Base-by-base conservation (phyloP, 306 rosid genomes). In the Pachyrhizus erosus region DNA sequence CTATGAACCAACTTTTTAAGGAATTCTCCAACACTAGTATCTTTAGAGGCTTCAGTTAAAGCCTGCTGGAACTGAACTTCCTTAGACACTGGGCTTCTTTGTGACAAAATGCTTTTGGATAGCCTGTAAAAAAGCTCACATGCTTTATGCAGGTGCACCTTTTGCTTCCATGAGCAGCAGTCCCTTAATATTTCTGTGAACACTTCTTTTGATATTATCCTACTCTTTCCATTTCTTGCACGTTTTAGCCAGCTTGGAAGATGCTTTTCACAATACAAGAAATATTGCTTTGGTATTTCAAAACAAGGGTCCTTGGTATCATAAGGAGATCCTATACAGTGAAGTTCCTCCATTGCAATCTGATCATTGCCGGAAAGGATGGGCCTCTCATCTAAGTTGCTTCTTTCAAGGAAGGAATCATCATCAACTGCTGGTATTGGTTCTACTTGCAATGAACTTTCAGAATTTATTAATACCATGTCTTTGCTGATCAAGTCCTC, bases 161-260 rank as follows among this genome's bases (percentile, higher is more conserved):
- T 92, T 69, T 84, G 84, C 85, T 91, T 91, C 79, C 49, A 78
- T 40, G 87, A 78, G 82, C 42, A 64, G 80, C 94, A 94, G 37
- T 75, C 89, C 73, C 55, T 88, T 84, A 91, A 78, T 81, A 92
- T 89, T 64, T 94, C 94, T 37, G 80, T 58, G 72, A 92, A 94
- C 70, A 94, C 94, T 75, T 94, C 96, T 83, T 91, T 92, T 70
- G 97, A 94, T 82, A 94, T 84, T 78, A 94, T 89, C 88, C 90
- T 92, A 85, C 92, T 84, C 90, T 87, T 92, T 74, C 92, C 97
- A 84, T 92, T 89, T 87, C 91, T 91, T 12, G 96, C 94, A 61
- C 96, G 90, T 86, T 91, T 94, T 42, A 92, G 92, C 95, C 98
- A 94, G 80, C 90, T 89, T 60, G 98, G 97, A 52, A 92, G 88